Conservation (phyloP, 805 yeast species). For the Nakazawaea molendinolei region DNA sequence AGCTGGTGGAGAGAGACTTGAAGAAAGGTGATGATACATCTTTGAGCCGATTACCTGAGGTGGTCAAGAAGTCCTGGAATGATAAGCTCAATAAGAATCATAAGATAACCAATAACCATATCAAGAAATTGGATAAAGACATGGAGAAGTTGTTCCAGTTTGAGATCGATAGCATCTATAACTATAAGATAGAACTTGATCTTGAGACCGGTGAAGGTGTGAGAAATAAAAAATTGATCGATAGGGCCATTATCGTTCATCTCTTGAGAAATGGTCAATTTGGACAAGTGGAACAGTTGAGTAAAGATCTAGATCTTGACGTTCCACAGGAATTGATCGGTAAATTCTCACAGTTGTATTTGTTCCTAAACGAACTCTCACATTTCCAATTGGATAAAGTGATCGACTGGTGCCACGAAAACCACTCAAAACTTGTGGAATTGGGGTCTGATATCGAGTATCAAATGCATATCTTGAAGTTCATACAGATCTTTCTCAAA, state of each 20-base stretch:
- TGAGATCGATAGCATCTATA: constrained; percentile 20
- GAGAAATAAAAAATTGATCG: constrained; percentile 15
- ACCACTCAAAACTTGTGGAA: constrained; percentile 20
- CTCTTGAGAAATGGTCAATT: constrained; percentile 25
- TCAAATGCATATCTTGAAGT: constrained; percentile 36
- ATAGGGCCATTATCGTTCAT: constrained; percentile 25
- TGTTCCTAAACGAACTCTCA: constrained; percentile 30
- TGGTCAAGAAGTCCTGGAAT: constrained; percentile 14
- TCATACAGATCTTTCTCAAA: constrained; percentile 23
- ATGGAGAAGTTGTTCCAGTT: constrained; percentile 21
- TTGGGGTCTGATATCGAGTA: constrained; percentile 39
- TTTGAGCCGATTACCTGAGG: background rate
- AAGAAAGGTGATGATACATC: constrained; percentile 1
- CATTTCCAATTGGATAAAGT: constrained; percentile 36
- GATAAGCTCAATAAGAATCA: constrained; percentile 26
- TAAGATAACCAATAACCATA: constrained; percentile 18
- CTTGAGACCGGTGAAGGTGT: constrained; percentile 21
- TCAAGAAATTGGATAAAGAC: constrained; percentile 20
- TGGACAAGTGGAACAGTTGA: constrained; percentile 17
- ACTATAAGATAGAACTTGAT: constrained; percentile 24
- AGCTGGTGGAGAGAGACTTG: constrained; percentile 1
- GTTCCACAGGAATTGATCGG: constrained; percentile 22
- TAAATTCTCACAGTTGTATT: constrained; percentile 35
- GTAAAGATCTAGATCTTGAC: constrained; percentile 22
- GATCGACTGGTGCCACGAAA: constrained; percentile 37